phyloP scores from a whole-genome alignment of 148 eudicot species.

The Persicaria maculosa region DNA sequence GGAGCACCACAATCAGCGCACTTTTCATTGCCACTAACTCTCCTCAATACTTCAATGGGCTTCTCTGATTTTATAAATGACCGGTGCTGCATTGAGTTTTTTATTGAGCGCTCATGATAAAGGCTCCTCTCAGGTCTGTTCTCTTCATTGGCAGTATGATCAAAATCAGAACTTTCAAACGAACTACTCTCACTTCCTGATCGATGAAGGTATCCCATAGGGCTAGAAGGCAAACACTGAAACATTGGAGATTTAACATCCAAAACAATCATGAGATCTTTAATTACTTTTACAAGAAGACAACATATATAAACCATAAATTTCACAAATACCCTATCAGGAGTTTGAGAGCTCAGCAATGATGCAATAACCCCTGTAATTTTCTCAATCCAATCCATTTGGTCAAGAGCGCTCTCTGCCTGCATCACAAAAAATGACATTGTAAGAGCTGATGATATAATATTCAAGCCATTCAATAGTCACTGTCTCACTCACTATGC shows the following conservation, averaged over 20 bases:
- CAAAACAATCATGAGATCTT: neutral
- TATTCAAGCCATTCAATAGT: neutral
- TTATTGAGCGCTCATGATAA: slow-evolving; percentile 55
- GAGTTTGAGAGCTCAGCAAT: slow-evolving; percentile 87
- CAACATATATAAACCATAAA: slow-evolving; percentile 6
- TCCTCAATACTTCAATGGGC: slow-evolving; percentile 75
- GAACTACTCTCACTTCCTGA: slow-evolving; percentile 99
- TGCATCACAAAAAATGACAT: slow-evolving; percentile 28
- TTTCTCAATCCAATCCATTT: slow-evolving; percentile 99
- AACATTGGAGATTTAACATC: slow-evolving; percentile 12
- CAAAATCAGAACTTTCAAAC: slow-evolving; percentile 86
- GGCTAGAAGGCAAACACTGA: slow-evolving; percentile 70
- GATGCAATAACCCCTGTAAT: slow-evolving; percentile 98
- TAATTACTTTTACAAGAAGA: slow-evolving; percentile 10
- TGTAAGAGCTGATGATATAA: neutral
- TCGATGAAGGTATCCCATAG: slow-evolving; percentile 84
- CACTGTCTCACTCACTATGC: neutral
- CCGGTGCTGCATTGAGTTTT: slow-evolving; percentile 67
- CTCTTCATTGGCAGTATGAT: slow-evolving; percentile 65
- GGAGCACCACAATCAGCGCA: slow-evolving; percentile 98
- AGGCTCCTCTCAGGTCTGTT: slow-evolving; percentile 61
- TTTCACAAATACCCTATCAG: slow-evolving; percentile 70
- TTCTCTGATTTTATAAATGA: slow-evolving; percentile 57
- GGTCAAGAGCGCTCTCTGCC: slow-evolving; percentile 99
- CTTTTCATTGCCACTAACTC: slow-evolving; percentile 79